Percentiles rank a stretch among this genome's conserved stretches.
These are phyloP conservation scores for Diaporthe velutina DNA, from an alignment of 2,329 filamentous ascomycete species.

Conservation along the genomic window DNA sequence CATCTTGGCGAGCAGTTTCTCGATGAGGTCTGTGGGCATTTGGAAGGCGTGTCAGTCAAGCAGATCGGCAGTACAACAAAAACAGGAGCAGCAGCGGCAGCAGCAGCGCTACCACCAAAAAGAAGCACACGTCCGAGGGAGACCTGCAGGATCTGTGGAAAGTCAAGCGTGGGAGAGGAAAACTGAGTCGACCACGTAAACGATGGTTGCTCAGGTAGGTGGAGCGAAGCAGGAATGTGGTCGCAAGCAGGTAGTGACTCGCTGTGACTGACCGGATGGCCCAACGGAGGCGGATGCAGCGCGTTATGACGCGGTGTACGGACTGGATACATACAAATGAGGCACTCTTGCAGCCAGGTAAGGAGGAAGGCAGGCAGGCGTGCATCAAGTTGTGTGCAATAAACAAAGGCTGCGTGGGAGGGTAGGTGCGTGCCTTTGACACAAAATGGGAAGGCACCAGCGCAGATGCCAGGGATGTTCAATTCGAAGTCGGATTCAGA, in stretches of 20 bases:
- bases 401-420: background rate
- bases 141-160: background rate
- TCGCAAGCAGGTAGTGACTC: background rate
- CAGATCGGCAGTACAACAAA: background rate
- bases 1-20: conserved; percentile 17
- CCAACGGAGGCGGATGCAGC: background rate
- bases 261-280: background rate
- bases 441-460: background rate
- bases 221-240: background rate
- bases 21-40: conserved; percentile 10
- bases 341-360: background rate
- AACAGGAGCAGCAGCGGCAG: background rate
- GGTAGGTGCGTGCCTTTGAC: background rate
- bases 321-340: background rate
- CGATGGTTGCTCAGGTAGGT: background rate
- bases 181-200: too few species aligned
- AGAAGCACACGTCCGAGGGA: background rate
- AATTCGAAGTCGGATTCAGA: background rate
- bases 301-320: background rate
- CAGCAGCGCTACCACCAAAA: background rate
- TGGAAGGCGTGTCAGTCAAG: background rate
- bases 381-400: background rate
- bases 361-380: background rate
- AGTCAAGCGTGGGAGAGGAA: background rate
- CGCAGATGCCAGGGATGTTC: background rate